phyloP scores from a whole-genome alignment of 2,329 filamentous ascomycete species.

The Botrytis fragariae region DNA sequence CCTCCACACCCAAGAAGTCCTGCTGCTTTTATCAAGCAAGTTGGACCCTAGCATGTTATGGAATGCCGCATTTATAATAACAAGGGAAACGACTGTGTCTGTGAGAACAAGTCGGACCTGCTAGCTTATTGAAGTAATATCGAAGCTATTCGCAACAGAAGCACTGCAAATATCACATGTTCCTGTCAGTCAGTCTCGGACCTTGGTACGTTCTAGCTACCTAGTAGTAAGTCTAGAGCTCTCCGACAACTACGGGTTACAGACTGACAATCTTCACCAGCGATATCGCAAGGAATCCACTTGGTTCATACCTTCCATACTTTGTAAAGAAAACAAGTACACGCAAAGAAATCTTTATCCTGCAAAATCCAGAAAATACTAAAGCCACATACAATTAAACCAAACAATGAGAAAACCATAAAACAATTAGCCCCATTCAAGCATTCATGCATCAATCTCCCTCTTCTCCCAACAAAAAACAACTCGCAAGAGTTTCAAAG shows the following conservation, averaged over 20 bases:
- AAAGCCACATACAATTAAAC: background rate
- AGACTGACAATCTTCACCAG: background rate
- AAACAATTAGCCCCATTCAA: background rate
- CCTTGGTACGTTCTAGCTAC: background rate
- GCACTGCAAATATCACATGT: background rate
- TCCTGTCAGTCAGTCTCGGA: background rate
- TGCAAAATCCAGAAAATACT: background rate
- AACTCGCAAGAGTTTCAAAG: background rate
- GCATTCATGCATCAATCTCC: background rate
- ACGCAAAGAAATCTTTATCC: background rate
- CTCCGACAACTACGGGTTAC: background rate
- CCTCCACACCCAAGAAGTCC: background rate
- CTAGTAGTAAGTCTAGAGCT: background rate
- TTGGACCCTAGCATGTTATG: background rate
- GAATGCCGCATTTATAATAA: background rate
- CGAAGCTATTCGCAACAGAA: background rate
- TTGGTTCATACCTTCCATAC: background rate
- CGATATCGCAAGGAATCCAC: background rate
- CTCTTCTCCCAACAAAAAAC: slow-evolving; percentile 6
- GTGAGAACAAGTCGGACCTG: background rate
- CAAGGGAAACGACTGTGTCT: background rate
- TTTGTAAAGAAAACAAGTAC: background rate
- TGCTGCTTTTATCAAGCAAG: background rate
- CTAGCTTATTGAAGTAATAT: background rate
- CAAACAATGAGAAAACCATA: background rate